Conservation (phyloP, 2,329 filamentous ascomycete species). For the Aspergillus awamori region DNA sequence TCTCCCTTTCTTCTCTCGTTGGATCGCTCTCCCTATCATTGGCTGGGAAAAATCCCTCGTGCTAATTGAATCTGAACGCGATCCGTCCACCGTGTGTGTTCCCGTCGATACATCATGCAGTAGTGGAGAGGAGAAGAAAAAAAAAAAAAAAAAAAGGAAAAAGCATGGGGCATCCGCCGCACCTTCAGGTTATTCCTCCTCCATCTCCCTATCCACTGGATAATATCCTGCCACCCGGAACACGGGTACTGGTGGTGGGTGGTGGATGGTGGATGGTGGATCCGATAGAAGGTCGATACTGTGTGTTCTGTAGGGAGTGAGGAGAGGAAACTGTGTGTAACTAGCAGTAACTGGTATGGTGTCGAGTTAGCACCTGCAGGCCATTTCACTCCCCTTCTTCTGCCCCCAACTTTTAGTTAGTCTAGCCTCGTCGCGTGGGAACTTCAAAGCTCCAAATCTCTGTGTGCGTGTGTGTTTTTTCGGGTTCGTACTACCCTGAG, state of each 20-base stretch:
- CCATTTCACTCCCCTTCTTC: background rate
- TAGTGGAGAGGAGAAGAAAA: too few species aligned
- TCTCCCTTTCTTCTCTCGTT: conserved; percentile 15
- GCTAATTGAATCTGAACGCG: conserved; percentile 18
- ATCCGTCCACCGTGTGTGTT: conserved; percentile 4
- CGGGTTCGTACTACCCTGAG: background rate
- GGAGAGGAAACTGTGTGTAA: too few species aligned
- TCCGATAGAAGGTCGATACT: too few species aligned
- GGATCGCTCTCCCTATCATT: conserved; percentile 15
- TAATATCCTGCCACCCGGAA: too few species aligned
- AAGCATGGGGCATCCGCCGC: background rate
- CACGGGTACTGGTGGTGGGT: too few species aligned
- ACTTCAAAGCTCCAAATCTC: background rate
- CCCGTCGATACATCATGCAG: conserved; percentile 8
- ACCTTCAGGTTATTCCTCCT: background rate
- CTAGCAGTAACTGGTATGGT: too few species aligned
- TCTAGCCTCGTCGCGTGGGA: background rate
- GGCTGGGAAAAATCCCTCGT: conserved; percentile 28
- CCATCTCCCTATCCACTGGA: conserved; percentile 9
- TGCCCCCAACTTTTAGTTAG: conserved; percentile 1
- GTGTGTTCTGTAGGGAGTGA: too few species aligned
- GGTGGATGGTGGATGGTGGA: too few species aligned
- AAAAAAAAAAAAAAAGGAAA: background rate
- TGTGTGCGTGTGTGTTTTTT: background rate
- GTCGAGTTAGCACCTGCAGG: background rate